phyloP scores from a whole-genome alignment of 257 asterid genomes.

The Echites panduratus region DNA sequence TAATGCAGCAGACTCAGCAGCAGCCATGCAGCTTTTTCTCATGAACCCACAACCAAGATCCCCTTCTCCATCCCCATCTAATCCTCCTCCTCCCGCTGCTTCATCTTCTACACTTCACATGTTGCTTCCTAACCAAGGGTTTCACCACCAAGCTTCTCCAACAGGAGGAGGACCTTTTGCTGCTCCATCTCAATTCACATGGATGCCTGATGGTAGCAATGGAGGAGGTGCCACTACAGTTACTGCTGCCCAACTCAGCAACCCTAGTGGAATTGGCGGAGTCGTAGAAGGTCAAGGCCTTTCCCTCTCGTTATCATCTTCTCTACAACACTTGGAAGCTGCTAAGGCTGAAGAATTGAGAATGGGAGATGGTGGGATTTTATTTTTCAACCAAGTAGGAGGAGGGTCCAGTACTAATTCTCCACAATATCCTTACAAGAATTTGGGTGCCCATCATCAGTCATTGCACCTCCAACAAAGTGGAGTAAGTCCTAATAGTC shows the following conservation, averaged over 20 bases:
- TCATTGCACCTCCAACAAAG: conserved; percentile 17
- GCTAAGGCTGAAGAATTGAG: conserved; percentile 72
- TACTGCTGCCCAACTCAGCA: not conserved
- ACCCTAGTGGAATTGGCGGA: conserved; percentile 50
- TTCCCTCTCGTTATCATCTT: conserved; percentile 74
- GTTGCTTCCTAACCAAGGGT: conserved; percentile 61
- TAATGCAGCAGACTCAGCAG: conserved; percentile 52
- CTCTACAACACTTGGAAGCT: conserved; percentile 63
- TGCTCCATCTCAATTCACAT: conserved; percentile 44
- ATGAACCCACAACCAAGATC: conserved; percentile 75
- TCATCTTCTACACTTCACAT: conserved; percentile 64
- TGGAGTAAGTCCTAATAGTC: conserved; percentile 31
- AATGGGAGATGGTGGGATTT: conserved; percentile 59
- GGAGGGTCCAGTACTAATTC: conserved; percentile 34
- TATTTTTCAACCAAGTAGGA: conserved; percentile 61
- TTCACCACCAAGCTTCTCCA: conserved; percentile 16
- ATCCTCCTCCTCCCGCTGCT: conserved; percentile 16
- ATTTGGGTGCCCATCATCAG: conserved; percentile 19
- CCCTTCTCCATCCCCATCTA: conserved; percentile 60
- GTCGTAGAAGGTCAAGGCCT: conserved; percentile 73
- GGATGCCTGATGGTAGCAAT: conserved; percentile 43
- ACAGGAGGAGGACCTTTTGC: conserved; percentile 30
- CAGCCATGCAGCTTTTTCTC: conserved; percentile 94
- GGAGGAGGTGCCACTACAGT: conserved; percentile 9
- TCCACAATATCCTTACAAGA: conserved; percentile 46